Conservation (phyloP, 495 filamentous ascomycete genomes). For the Zalerion maritima region DNA sequence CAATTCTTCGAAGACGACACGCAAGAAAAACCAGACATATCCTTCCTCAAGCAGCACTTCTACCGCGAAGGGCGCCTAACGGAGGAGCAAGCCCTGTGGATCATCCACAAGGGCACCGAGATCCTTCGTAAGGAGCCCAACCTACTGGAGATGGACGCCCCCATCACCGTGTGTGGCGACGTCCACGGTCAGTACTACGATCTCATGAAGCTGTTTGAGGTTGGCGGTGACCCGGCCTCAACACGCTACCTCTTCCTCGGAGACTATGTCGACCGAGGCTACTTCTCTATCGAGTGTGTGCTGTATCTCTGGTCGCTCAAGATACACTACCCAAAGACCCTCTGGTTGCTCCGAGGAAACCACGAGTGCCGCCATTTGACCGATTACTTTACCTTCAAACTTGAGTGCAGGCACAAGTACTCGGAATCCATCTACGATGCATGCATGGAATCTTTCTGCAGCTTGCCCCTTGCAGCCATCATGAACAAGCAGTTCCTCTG, state of each 20-base stretch:
- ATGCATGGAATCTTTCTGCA: constrained; percentile 95
- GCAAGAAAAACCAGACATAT: constrained; percentile 75
- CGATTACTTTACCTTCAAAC: constrained; percentile 99
- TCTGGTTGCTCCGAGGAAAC: constrained; percentile 94
- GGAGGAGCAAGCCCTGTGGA: constrained; percentile 93
- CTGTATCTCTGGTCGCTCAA: constrained; percentile 95
- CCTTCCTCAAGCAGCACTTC: constrained; percentile 94
- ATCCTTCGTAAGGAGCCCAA: constrained; percentile 80
- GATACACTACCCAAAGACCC: constrained; percentile 96
- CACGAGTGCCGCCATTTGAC: constrained; percentile 98
- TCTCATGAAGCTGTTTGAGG: constrained; percentile 98
- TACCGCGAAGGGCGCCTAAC: constrained; percentile 94
- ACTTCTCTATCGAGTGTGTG: constrained; percentile 98
- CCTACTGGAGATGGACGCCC: constrained; percentile 96
- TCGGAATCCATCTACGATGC: constrained; percentile 93
- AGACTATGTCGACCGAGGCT: constrained; percentile 94
- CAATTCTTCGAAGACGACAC: constrained; percentile 61
- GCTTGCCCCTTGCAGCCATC: constrained; percentile 82
- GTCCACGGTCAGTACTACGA: constrained; percentile 99
- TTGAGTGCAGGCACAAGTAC: constrained; percentile 99
- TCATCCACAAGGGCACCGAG: constrained; percentile 72
- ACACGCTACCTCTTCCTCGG: constrained; percentile 94
- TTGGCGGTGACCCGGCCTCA: constrained; percentile 90
- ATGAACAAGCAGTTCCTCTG: constrained; percentile 99
- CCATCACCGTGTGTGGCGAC: constrained; percentile 98